Base-by-base conservation (phyloP, 2,329 filamentous ascomycete species). In the Stachybotrys elegans region DNA sequence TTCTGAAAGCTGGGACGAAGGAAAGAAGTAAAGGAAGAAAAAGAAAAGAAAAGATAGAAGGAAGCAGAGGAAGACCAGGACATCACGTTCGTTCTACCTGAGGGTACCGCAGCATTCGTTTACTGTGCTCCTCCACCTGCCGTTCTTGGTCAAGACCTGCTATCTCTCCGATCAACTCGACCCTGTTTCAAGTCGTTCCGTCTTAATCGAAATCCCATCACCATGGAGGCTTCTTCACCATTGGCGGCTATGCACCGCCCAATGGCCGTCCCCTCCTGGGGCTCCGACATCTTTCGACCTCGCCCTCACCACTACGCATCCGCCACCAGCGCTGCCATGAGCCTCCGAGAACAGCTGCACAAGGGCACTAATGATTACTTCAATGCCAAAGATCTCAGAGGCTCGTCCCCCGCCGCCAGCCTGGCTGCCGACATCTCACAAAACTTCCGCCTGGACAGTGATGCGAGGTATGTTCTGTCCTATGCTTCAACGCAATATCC, bases 391-490 rank as follows among this genome's bases (percentile, higher is more conserved):
- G 78, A 85, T 42, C 73, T 88, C 57, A 81, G 82, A 54, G 88
- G 89, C 40, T 95, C 91, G 17, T 98, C 93, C 45, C 93, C 93
- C 6, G 91, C 90, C 27, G 83, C 89, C 42, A 95, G 88, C 60
- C 73, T 98, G 55, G 92, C 91, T 34, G 91, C 90, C 49, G 93
- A 98, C 68, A 77, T 97, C 57, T 96, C 91, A 46, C 90, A 95
- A 63, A 98, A 97, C 72, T 95, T 97, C 64, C 87, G 92, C 62
- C 87, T 97, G 63, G 91, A 96, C 67, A 89, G 69, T 48, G 75
- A 81, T 44, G 65, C 86, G 60, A 96, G 91, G 92, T 96, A 74
- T 55, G 78, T 71, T 48, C 49, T 50, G 50, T 43, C 22, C 43
- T 17, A 22, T 40, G 22, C 34, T 31, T 12, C 13, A 17, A 8